Evolutionary conservation across 1,284 basidiomycete genomes (phyloP).

Genomic region (Pyrrhoderma lamaoense): DNA sequence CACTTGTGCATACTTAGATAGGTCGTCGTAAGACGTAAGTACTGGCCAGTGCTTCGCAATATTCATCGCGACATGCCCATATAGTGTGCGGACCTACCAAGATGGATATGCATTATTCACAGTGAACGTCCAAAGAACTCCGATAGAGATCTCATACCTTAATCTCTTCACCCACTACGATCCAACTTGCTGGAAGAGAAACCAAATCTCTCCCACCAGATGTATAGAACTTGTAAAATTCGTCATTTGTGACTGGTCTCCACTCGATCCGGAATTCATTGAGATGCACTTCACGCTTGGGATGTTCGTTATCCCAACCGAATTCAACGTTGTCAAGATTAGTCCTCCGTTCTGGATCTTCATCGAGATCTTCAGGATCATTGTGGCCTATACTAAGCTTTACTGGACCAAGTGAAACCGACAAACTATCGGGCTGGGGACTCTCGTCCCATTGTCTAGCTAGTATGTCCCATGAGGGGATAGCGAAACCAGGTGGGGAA

Average conservation of each 20-base stretch:
- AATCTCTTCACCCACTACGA: slow-evolving; percentile 42
- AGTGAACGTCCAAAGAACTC: not conserved
- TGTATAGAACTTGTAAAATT: slow-evolving; percentile 58
- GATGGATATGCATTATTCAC: not conserved
- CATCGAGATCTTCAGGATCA: slow-evolving; percentile 74
- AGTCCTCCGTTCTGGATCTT: slow-evolving; percentile 24
- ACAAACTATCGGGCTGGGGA: slow-evolving; percentile 34
- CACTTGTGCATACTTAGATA: slow-evolving; percentile 73
- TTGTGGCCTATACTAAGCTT: slow-evolving; percentile 74
- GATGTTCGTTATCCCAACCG: slow-evolving; percentile 96
- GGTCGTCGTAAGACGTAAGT: slow-evolving; percentile 71
- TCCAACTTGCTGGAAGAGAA: slow-evolving; percentile 63
- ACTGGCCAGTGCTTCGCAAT: slow-evolving; percentile 84
- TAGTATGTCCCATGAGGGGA: slow-evolving; percentile 73
- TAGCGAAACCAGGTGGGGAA: slow-evolving; percentile 67
- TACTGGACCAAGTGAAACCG: slow-evolving; percentile 54
- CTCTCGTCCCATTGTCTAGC: slow-evolving; percentile 55
- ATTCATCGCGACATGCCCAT: slow-evolving; percentile 75
- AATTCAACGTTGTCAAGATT: slow-evolving; percentile 46
- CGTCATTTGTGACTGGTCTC: slow-evolving; percentile 80
- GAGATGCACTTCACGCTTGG: slow-evolving; percentile 51
- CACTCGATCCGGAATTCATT: slow-evolving; percentile 69
- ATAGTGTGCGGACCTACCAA: slow-evolving; percentile 71
- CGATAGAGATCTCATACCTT: slow-evolving; percentile 35
- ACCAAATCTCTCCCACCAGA: slow-evolving; percentile 32